A percentile compares a stretch with the other conserved stretches of the same genome.
Conservation (phyloP, 495 filamentous ascomycete species). For the Talaromyces stipitatus region DNA sequence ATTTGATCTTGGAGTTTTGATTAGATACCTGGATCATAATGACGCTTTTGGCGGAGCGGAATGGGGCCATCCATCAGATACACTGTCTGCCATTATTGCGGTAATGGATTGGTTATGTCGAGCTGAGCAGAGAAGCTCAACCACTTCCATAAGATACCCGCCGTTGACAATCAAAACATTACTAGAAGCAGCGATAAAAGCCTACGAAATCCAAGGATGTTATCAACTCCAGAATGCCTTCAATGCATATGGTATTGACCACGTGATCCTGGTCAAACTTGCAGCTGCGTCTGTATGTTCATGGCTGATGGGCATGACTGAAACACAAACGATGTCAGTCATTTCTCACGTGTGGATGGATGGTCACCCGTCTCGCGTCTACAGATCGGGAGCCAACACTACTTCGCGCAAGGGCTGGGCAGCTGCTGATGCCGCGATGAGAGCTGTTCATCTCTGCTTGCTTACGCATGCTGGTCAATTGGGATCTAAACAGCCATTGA, state of each 20-base stretch:
- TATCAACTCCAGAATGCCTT: conserved; percentile 32
- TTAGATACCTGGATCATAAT: conserved; percentile 40
- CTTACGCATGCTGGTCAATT: conserved; percentile 23
- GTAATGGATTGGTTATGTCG: conserved; percentile 30
- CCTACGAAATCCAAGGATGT: conserved; percentile 42
- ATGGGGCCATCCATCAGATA: conserved; percentile 43
- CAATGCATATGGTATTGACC: conserved; percentile 35
- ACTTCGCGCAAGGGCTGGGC: conserved; percentile 41
- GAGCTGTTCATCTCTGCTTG: conserved; percentile 35
- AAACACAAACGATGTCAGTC: conserved; percentile 23
- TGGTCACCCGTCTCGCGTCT: conserved; percentile 27
- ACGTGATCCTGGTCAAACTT: conserved; percentile 38
- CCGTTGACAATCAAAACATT: conserved; percentile 26
- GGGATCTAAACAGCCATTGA: conserved; percentile 26
- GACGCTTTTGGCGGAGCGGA: conserved; percentile 34
- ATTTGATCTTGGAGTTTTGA: conserved; percentile 35
- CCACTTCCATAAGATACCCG: background rate
- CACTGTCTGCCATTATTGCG: conserved; percentile 33
- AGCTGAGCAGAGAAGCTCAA: background rate
- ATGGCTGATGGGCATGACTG: conserved; percentile 26
- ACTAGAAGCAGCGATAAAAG: conserved; percentile 30
- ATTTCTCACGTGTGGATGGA: conserved; percentile 36
- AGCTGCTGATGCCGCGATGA: conserved; percentile 34
- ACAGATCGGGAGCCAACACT: conserved; percentile 25
- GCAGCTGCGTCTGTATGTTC: conserved; percentile 30